These are phyloP conservation scores for Paramecium tetraurelia DNA, from an alignment of 73 alveolate genomes.

Conservation along the genomic window DNA sequence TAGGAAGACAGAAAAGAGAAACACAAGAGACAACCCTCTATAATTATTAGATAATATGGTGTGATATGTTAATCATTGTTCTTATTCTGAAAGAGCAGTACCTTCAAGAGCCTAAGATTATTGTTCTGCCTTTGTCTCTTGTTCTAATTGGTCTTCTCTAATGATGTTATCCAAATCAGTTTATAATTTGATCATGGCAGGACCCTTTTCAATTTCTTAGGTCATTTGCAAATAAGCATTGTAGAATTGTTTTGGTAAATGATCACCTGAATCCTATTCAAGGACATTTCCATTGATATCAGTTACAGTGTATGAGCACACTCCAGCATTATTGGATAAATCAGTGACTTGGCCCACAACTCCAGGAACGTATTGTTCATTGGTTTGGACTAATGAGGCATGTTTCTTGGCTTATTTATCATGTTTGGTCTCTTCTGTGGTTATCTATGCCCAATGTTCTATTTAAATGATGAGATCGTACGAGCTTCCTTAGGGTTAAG, in stretches of 20 bases:
- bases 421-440: background rate
- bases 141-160: conserved; percentile 16
- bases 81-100: background rate
- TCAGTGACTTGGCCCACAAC: background rate
- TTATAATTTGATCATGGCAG: conserved; percentile 12
- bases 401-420: background rate
- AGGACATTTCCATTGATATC: background rate
- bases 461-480: background rate
- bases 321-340: conserved; percentile 24
- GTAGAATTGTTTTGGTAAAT: background rate
- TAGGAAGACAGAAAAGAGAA: background rate
- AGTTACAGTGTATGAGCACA: background rate
- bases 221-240: conserved; percentile 1
- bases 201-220: background rate
- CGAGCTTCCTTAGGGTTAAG: background rate
- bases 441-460: conserved; percentile 22
- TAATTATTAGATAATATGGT: background rate
- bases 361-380: background rate
- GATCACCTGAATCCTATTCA: background rate
- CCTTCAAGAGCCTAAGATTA: conserved; percentile 2
- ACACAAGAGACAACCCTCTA: background rate
- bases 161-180: conserved; percentile 33
- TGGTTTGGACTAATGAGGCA: background rate
- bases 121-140: background rate
- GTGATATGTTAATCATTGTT: background rate